Percentiles rank a stretch among this genome's conserved stretches.
These are phyloP conservation scores for Pistacia integerrima DNA, from an alignment of 345 rosid species.

Conservation along the genomic window DNA sequence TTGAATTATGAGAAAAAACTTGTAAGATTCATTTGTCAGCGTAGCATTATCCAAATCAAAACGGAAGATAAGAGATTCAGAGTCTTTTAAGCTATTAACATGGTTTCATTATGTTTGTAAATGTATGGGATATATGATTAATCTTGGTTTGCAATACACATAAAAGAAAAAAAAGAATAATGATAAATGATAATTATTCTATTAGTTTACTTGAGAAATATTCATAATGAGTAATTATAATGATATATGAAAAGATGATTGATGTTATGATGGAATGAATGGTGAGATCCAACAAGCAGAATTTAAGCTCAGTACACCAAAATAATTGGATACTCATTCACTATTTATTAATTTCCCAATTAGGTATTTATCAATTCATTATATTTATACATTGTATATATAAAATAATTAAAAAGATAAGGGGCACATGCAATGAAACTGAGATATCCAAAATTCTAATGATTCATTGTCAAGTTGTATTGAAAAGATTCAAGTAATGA, in stretches of 20 bases:
- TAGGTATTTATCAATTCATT: no score
- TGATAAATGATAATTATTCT: no score
- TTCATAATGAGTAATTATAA: no score
- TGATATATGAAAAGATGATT: background rate
- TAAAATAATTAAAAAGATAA: background rate
- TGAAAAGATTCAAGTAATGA: background rate
- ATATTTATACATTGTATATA: no score
- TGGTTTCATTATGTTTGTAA: background rate
- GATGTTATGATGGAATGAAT: background rate
- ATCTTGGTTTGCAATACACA: no score
- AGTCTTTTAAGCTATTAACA: background rate
- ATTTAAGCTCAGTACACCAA: background rate
- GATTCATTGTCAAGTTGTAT: slow-evolving; percentile 8
- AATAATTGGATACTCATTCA: background rate
- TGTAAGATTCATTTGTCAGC: no score
- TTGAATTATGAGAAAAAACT: no score
- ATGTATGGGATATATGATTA: no score
- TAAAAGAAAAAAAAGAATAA: no score
- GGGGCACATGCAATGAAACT: slow-evolving; percentile 6
- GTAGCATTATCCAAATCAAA: no score
- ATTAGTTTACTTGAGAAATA: no score
- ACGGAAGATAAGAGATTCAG: no score
- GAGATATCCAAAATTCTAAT: background rate
- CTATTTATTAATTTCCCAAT: background rate
- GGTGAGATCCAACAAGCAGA: background rate